Base-by-base conservation (phyloP, 2,329 filamentous ascomycete species). In the Metarhizium brunneum region DNA sequence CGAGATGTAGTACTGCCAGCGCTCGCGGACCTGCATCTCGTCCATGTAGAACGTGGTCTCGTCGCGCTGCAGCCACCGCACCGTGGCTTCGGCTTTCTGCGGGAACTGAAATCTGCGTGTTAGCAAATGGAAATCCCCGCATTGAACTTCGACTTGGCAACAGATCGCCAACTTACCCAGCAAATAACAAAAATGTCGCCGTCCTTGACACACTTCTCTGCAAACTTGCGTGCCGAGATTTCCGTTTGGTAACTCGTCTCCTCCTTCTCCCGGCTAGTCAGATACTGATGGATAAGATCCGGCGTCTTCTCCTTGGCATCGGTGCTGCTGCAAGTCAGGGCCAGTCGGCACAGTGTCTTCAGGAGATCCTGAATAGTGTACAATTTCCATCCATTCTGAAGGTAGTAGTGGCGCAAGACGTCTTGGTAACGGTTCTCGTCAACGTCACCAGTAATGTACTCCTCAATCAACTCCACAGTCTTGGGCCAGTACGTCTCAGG, bases 1-100 rank as follows among this genome's bases (percentile, higher is more conserved):
- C 18, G 92, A 92, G 56, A 96, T 90, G 68, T 99, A 99, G 73
- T 95, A 95, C 64, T 92, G 89, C 94, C 94, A 99, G 43, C 84
- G 80, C 59, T 90, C 85, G 56, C 86, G 86, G 52, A 85, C 82
- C 66, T 94, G 87, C 76, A 96, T 86, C 62, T 96, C 90, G 61
- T 95, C 90, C 65, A 87, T 86, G 63, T 94, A 91, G 68, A 96
- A 90, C 0, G 95, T 87, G 45, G 83, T 84, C 62, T 87, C 84
- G 52, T 86, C 83, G 53, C 81, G 78, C 62, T 84, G 82, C 52
- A 87, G 72, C 79, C 83, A 85, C 48, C 90, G 89, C 11, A 95
- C 79, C 1, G 83, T 85, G 38, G 87, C 84, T 66, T 88, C 83
- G 57, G 79, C 80, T 60, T 80, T 82, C 20, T 75, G 71, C n/a